Evolutionary conservation across 108 stramenopile genomes (phyloP).

Genomic region (Nitzschia sp.): DNA sequence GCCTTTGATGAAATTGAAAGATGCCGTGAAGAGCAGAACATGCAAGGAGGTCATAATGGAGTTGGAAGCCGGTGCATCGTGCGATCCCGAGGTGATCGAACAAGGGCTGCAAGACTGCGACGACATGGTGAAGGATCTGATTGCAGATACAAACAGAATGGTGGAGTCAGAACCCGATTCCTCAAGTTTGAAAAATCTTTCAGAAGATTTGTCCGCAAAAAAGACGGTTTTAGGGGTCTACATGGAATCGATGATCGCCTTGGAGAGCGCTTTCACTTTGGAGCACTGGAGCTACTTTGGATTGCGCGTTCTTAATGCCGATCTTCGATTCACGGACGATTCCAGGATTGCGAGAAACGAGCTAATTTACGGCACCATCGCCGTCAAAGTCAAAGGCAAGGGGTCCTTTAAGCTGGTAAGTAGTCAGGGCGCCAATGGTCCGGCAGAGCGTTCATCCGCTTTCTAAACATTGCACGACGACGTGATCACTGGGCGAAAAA

Average conservation of each 20-base stretch:
- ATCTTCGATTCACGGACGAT: neutral
- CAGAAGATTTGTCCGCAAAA: constrained; percentile 4
- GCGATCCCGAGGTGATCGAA: neutral
- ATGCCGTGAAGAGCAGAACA: constrained; percentile 3
- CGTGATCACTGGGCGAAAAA: no score
- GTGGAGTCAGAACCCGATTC: no score
- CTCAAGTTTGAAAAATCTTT: no score
- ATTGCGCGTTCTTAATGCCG: neutral
- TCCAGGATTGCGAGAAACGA: no score
- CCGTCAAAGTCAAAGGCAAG: no score
- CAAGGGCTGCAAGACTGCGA: neutral
- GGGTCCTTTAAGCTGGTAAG: no score
- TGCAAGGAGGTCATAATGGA: neutral
- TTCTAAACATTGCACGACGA: no score
- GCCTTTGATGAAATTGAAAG: neutral
- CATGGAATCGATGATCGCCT: neutral
- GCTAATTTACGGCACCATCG: no score
- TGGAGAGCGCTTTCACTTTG: constrained; percentile 10
- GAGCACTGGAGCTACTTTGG: constrained; percentile 9
- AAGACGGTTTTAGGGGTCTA: constrained; percentile 5
- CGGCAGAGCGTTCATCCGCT: no score
- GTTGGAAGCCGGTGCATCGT: neutral
- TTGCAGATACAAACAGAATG: no score
- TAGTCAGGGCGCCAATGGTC: no score
- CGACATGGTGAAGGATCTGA: neutral